Evolutionary conservation across 495 filamentous ascomycete species (phyloP).

Genomic region (Neurospora terricola): DNA sequence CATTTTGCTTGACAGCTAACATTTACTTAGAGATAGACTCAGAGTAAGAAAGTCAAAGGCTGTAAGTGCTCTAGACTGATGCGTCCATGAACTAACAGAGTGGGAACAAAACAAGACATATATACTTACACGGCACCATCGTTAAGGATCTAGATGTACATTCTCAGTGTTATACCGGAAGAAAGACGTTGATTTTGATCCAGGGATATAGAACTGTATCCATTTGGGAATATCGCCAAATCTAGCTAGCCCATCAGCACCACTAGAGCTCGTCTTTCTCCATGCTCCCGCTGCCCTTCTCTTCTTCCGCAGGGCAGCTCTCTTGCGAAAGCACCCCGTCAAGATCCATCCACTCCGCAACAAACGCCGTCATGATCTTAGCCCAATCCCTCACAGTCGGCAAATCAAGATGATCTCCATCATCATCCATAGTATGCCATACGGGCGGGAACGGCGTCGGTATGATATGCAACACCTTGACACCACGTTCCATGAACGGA

Average conservation of each 20-base stretch:
- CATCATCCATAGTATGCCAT: conserved; percentile 81
- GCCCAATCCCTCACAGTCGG: conserved; percentile 84
- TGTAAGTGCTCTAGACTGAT: too few relatives aligned
- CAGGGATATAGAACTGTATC: too few relatives aligned
- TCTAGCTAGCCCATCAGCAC: neutral
- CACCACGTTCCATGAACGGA: conserved; percentile 76
- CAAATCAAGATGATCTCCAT: conserved; percentile 77
- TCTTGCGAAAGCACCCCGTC: conserved; percentile 50
- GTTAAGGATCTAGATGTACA: too few relatives aligned
- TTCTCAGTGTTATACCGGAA: too few relatives aligned
- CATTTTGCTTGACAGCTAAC: too few relatives aligned
- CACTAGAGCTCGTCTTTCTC: conserved; percentile 17
- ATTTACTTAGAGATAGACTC: too few relatives aligned
- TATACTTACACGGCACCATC: too few relatives aligned
- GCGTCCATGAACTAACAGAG: too few relatives aligned
- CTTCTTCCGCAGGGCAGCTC: neutral
- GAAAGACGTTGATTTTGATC: too few relatives aligned
- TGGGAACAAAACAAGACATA: too few relatives aligned
- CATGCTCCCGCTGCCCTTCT: neutral
- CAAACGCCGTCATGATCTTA: conserved; percentile 69
- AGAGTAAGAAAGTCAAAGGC: too few relatives aligned
- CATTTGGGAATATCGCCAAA: neutral
- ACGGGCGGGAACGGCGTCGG: conserved; percentile 71
- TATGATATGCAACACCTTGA: conserved; percentile 82
- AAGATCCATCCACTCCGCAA: conserved; percentile 88